Evolutionary conservation across 352 stramenopile species (phyloP).

Genomic region (Phytopythium ostracodes): DNA sequence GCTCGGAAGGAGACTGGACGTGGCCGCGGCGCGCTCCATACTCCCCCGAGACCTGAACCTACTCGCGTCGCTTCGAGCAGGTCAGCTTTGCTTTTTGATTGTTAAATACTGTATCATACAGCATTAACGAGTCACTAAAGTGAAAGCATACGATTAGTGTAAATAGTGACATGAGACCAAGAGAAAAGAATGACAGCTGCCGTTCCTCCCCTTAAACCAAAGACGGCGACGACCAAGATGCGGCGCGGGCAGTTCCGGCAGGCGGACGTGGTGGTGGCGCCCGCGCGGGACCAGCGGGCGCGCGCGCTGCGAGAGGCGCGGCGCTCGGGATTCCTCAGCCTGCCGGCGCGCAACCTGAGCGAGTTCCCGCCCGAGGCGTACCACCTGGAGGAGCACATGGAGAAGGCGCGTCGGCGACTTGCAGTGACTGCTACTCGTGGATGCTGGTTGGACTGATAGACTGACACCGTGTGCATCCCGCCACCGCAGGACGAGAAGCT

Average conservation of each 20-base stretch:
- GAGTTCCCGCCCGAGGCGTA: slow-evolving; percentile 69
- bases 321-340: slow-evolving; percentile 51
- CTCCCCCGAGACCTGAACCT: neutral
- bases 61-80: neutral
- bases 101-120: neutral
- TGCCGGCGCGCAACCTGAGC: slow-evolving; percentile 50
- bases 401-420: slow-evolving; percentile 41
- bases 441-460: neutral
- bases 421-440: too few species aligned
- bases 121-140: too few species aligned
- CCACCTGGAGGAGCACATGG: slow-evolving; percentile 73
- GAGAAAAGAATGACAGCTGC: slow-evolving; percentile 5
- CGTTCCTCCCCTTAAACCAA: neutral
- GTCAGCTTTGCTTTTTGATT: neutral
- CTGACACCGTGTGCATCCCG: neutral
- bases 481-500: slow-evolving; percentile 67
- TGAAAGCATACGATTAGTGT: too few species aligned
- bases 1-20: neutral
- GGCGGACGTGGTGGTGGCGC: slow-evolving; percentile 53
- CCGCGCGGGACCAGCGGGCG: slow-evolving; percentile 45
- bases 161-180: neutral
- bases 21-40: too few species aligned
- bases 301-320: slow-evolving; percentile 63
- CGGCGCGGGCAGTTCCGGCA: slow-evolving; percentile 22
- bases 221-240: neutral